phyloP scores from a whole-genome alignment of 768 basidiomycete genomes.

The Gymnopilus dilepis region DNA sequence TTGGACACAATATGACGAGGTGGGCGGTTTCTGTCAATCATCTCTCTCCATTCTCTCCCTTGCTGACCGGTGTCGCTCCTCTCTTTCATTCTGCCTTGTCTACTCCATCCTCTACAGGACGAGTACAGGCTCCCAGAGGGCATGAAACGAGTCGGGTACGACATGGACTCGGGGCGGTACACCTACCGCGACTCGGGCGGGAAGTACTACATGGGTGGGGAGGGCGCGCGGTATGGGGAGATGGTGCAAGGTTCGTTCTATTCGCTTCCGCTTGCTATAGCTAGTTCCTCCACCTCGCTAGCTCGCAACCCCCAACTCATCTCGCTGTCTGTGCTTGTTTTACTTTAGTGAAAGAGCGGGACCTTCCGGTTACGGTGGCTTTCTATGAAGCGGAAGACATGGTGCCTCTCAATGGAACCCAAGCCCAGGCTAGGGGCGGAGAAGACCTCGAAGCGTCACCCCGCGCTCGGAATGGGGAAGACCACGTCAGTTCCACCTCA shows the following conservation, averaged over 20 bases:
- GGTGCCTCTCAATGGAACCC: slow-evolving; percentile 4
- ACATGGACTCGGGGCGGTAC: slow-evolving; percentile 71
- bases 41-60: neutral
- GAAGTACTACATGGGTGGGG: slow-evolving; percentile 57
- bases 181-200: slow-evolving; percentile 65
- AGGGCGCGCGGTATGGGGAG: slow-evolving; percentile 68
- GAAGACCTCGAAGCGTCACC: slow-evolving; percentile 63
- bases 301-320: too few relatives aligned
- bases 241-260: slow-evolving; percentile 49
- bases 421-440: slow-evolving; percentile 21
- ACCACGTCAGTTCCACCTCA: slow-evolving; percentile 47
- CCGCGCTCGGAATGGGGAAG: slow-evolving; percentile 50
- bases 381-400: slow-evolving; percentile 18
- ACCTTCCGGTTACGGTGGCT: neutral
- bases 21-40: slow-evolving; percentile 24
- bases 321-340: neutral
- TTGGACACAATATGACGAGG: slow-evolving; percentile 54
- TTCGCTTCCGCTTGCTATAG: neutral
- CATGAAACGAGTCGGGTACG: slow-evolving; percentile 76
- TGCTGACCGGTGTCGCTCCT: neutral
- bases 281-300: neutral
- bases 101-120: slow-evolving; percentile 38
- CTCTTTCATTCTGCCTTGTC: neutral
- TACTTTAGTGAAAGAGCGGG: neutral
- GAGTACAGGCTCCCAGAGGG: slow-evolving; percentile 58